Evolutionary conservation across 1,139 yeast species (phyloP).

Genomic region (Suhomyces bribrorum): DNA sequence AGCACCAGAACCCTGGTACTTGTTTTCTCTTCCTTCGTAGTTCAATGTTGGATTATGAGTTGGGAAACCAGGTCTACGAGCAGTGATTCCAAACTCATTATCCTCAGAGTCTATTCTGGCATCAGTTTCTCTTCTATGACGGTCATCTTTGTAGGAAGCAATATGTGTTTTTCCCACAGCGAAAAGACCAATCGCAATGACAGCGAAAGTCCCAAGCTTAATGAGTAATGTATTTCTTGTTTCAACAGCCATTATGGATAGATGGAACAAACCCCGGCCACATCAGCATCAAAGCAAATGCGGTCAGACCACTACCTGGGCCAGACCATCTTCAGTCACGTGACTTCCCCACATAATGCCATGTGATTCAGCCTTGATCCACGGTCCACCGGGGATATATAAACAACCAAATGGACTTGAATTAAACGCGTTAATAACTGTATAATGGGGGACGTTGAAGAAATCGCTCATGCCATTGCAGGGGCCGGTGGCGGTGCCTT

Average conservation of each 20-base stretch:
- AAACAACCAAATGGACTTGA: neutral
- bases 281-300: no score
- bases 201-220: slow-evolving; percentile 38
- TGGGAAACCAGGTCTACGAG: slow-evolving; percentile 42
- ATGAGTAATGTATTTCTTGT: slow-evolving; percentile 38
- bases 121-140: slow-evolving; percentile 42
- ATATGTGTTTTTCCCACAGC: slow-evolving; percentile 42
- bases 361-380: slow-evolving; percentile 9
- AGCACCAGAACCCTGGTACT: slow-evolving; percentile 66
- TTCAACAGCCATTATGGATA: slow-evolving; percentile 24
- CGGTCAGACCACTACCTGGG: neutral
- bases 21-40: slow-evolving; percentile 49
- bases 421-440: neutral
- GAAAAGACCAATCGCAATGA: slow-evolving; percentile 34
- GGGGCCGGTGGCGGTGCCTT: slow-evolving; percentile 95
- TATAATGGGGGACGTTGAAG: slow-evolving; percentile 44
- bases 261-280: neutral
- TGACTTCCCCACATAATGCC: slow-evolving; percentile 11
- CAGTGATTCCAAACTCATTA: slow-evolving; percentile 32
- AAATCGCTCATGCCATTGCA: slow-evolving; percentile 81
- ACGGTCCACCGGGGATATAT: slow-evolving; percentile 2
- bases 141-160: slow-evolving; percentile 35
- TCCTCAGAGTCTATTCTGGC: slow-evolving; percentile 35
- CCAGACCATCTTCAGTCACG: neutral
- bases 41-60: slow-evolving; percentile 29